Evolutionary conservation across 345 rosid species (phyloP).

Genomic region (Corymbia maculata): DNA sequence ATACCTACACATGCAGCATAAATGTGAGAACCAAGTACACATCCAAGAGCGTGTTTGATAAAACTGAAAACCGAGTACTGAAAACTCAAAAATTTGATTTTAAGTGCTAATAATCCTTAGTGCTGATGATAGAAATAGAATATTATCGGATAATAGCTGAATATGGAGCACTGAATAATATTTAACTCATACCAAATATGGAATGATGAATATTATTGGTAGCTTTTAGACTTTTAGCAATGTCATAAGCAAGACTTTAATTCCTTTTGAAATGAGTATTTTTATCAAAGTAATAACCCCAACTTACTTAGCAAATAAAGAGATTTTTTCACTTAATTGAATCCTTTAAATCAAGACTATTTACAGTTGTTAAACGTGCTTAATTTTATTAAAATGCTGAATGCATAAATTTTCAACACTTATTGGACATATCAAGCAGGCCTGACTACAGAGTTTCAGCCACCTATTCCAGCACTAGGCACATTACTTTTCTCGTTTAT

Average conservation of each 20-base stretch:
- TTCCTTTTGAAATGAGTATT: neutral
- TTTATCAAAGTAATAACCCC: neutral
- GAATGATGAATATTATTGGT: neutral
- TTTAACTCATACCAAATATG: neutral
- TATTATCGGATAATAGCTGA: neutral
- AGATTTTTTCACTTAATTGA: neutral
- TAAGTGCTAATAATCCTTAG: neutral
- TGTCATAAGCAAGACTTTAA: neutral
- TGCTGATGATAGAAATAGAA: neutral
- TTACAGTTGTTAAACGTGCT: neutral
- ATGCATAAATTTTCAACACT: neutral
- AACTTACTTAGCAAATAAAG: neutral
- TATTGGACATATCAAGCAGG: neutral
- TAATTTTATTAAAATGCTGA: neutral
- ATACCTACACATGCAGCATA: constrained; percentile 41
- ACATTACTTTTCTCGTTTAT: neutral
- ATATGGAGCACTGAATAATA: neutral
- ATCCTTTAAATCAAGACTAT: neutral
- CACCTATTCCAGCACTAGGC: neutral
- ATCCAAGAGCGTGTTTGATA: neutral
- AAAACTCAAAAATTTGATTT: neutral
- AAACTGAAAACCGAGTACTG: neutral
- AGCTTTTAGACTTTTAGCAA: neutral
- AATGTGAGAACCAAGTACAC: neutral
- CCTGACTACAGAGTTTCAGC: neutral